phyloP scores from a whole-genome alignment of 305 asterid species.

The Solanum hybrid region DNA sequence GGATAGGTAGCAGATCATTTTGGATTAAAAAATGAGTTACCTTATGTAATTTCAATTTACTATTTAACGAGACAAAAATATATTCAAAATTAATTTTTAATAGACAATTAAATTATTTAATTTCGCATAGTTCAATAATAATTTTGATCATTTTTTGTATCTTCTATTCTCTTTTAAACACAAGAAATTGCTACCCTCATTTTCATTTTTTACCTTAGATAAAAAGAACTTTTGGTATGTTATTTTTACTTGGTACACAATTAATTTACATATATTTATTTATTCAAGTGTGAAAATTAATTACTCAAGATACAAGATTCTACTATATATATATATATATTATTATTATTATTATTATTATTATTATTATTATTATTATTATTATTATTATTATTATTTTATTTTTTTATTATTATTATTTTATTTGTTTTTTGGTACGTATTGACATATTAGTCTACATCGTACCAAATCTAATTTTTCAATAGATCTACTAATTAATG shows the following conservation, averaged over 20 bases:
- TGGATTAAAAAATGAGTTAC: no score
- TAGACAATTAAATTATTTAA: no score
- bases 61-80: no score
- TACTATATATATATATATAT: no score
- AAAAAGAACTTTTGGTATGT: not conserved
- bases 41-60: not conserved
- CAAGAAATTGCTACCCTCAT: not conserved
- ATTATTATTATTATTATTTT: no score
- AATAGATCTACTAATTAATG: not conserved
- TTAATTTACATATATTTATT: not conserved
- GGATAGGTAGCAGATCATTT: not conserved
- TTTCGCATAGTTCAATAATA: not conserved
- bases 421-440: not conserved
- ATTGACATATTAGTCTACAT: not conserved
- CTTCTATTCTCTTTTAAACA: not conserved
- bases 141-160: no score
- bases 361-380: no score
- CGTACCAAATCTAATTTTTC: not conserved
- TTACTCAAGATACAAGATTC: not conserved
- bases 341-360: no score
- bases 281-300: not conserved
- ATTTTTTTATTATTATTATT: no score
- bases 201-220: no score
- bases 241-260: not conserved
- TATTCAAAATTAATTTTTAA: not conserved